Conservation (phyloP, 2,329 filamentous ascomycete genomes). For the Penicillium freii region DNA sequence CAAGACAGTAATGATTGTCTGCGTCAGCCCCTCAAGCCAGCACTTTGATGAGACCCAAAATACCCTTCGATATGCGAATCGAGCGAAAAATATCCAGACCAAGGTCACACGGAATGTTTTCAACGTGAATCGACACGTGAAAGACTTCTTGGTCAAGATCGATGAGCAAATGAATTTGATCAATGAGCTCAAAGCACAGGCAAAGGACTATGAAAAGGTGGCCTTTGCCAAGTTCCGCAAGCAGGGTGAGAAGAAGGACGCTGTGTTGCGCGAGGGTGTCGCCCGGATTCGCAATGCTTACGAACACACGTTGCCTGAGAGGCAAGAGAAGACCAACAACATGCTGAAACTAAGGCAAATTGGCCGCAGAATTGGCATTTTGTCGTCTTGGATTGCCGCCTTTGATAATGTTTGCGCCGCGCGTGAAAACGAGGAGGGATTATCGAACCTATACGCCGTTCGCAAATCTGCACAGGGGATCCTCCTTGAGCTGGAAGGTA, state of each 20-base stretch:
- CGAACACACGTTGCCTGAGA: conserved; percentile 72
- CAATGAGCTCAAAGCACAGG: conserved; percentile 89
- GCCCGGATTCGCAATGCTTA: conserved; percentile 77
- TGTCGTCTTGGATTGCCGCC: conserved; percentile 90
- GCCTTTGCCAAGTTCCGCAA: conserved; percentile 90
- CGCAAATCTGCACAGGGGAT: conserved; percentile 88
- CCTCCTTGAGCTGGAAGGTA: conserved; percentile 82
- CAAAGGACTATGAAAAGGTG: conserved; percentile 79
- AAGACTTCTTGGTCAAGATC: conserved; percentile 98
- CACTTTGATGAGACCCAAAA: conserved; percentile 99
- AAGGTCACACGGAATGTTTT: conserved; percentile 99
- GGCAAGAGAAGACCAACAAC: conserved; percentile 72
- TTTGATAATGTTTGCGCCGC: conserved; percentile 80
- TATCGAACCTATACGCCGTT: conserved; percentile 69
- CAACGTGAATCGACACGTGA: conserved; percentile 98
- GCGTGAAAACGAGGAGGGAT: conserved; percentile 64
- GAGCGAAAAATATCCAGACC: conserved; percentile 98
- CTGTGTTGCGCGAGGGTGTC: conserved; percentile 72
- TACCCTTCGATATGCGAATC: conserved; percentile 92
- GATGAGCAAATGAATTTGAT: conserved; percentile 98
- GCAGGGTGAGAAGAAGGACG: conserved; percentile 79
- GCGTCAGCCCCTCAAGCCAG: conserved; percentile 90
- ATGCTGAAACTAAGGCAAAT: conserved; percentile 82
- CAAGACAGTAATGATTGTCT: conserved; percentile 99
- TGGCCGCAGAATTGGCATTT: conserved; percentile 76